Base-by-base conservation (phyloP, 768 basidiomycete genomes). In the Leccinum sublutescens region DNA sequence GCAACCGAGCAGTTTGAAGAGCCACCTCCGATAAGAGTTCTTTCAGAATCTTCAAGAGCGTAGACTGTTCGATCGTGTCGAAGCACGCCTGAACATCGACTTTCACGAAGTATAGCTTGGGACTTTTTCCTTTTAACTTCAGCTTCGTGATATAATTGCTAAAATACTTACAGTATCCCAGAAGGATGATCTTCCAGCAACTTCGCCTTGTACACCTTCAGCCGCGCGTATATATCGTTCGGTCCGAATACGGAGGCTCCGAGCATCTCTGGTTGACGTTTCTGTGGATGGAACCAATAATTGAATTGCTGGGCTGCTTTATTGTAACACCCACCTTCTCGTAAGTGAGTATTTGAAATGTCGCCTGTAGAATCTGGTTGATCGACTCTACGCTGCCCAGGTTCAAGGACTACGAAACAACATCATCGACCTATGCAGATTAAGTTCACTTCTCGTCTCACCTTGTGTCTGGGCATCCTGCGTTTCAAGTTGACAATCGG, bases 81-180 rank as follows among this genome's bases (percentile, higher is more conserved):
- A 98, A 99, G 65, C 95, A 97, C 7, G 96, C 88, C 61, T 89
- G 89, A 17, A 98, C 94, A 69, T 99, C 97, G 25, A 97, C 85
- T 73, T 99, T 99, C 53, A 95, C 95, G 66, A 99, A 96, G 73
- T 95, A 98, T 6, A 98, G 74, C 62, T 86, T 86, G 0, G 95
- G 93, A 38, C 95, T 96, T 54, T 57, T 57, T 52, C n/a, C 49
- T 10, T 34, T 68, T 25, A 64, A 27, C 15, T 6, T 8, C 11
- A 29, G 21, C 17, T 11, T 43, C 31, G 1, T 27, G 7, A 27
- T 31, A 34, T 48, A 6, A 5, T 38, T 8, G 5, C 40, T 21
- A 29, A n/a, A n/a, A 7, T 43, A 61, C 79, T 68, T 59, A 93
- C 91, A 91, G 56, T 38, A 65, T 73, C 11, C 83, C 83, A 5